Evolutionary conservation across 2,329 filamentous ascomycete genomes (phyloP), one percentile per base, ranked within the genome.

Genomic region (Botryotinia calthae): DNA sequence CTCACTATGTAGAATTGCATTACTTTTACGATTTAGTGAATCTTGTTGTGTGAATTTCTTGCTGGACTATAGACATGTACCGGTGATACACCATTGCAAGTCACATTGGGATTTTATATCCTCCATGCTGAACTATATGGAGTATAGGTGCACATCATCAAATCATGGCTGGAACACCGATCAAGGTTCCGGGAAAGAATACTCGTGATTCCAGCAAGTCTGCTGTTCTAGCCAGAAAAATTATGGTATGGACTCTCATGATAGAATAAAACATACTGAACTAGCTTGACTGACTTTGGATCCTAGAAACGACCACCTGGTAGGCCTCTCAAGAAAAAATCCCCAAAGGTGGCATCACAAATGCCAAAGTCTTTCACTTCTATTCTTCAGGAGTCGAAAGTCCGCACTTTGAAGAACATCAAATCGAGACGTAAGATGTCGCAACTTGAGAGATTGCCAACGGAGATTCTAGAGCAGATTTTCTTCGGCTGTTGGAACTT

Each of bases 171-270:
- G 75, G 76, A 42, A 81, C 80, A 42, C 77, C 79, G 9, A 80
- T 81, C 48, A 78, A 76, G 54, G 75, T 81, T 28, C 76, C 76
- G 1, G 79, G 80, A 12, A 81, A 81, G 70, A 75, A 74, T 20
- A 79, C 71, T 37, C 73, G 76, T 5, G 74, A 74, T 42, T 74
- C 73, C 20, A 74, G 70, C 14, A 80, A 79, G 71, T 37, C 70
- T 16, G 76, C 73, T 25, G 62, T 77, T 61, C 72, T 70, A 46
- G 74, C 75, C 22, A 74, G 77, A 66, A 78, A 79, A 72, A 67
- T 74, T 10, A 46, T 77, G 46, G 79, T 80, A 73, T 72, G 70
- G 64, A n/a, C 42, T 65, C 8, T 48, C 40, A 37, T 44, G 7
- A 42, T 48, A 12, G 12, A 70, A 37, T 20, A 16, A 58, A 28